phyloP scores from a whole-genome alignment of 2,329 filamentous ascomycete genomes.

The Acephala macrosclerotiorum region DNA sequence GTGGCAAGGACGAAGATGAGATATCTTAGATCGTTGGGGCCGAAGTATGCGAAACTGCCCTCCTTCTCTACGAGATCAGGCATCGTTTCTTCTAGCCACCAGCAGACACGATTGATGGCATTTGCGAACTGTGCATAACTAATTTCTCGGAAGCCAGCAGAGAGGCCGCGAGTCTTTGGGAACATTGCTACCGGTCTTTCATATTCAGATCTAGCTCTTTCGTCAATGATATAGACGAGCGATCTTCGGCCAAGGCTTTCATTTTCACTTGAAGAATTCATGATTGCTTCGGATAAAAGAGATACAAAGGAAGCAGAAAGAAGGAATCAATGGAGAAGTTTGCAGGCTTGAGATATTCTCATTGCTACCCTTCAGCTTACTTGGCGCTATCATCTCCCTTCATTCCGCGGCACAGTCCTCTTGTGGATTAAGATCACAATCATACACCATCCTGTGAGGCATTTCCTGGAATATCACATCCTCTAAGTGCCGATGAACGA shows the following conservation, averaged over 20 bases:
- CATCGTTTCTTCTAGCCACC: conserved; percentile 34
- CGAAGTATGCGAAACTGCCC: conserved; percentile 53
- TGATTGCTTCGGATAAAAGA: neutral
- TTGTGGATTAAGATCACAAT: neutral
- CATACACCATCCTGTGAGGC: no score
- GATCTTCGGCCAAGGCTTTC: conserved; percentile 17
- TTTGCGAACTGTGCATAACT: conserved; percentile 29
- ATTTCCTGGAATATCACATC: no score
- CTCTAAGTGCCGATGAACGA: no score
- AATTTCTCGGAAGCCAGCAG: conserved; percentile 16
- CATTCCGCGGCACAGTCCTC: neutral
- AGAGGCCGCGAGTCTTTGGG: conserved; percentile 12
- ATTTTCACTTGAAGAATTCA: conserved; percentile 8
- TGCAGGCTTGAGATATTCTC: neutral
- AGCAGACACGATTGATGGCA: conserved; percentile 34
- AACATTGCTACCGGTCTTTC: conserved; percentile 19
- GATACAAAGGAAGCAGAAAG: neutral
- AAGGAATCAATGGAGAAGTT: neutral
- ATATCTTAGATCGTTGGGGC: conserved; percentile 44
- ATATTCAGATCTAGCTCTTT: conserved; percentile 22
- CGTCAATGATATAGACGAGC: conserved; percentile 24
- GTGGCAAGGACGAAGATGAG: conserved; percentile 35
- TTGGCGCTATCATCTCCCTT: neutral
- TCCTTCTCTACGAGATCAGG: conserved; percentile 13
- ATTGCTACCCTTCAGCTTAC: neutral